Evolutionary conservation across 176 grass and related monocot species (phyloP).

Genomic region (Hyparrhenia diplandra): DNA sequence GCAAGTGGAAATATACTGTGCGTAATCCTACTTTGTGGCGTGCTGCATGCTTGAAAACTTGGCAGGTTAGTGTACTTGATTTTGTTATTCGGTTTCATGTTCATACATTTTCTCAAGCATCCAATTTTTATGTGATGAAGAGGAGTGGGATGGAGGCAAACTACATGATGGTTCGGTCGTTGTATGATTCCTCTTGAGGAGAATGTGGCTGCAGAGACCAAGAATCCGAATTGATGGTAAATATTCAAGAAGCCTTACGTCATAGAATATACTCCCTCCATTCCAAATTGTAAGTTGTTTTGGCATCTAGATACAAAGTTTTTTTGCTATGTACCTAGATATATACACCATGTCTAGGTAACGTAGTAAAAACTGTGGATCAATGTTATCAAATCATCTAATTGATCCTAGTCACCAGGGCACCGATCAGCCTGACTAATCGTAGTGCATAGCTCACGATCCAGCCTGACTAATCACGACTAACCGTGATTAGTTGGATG

Average conservation of each 20-base stretch:
- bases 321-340: not conserved
- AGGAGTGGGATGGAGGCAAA: slow-evolving; percentile 70
- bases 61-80: slow-evolving; percentile 60
- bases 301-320: not conserved
- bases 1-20: slow-evolving; percentile 88
- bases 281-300: not conserved
- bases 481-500: no score
- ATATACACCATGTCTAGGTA: not conserved
- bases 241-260: slow-evolving; percentile 21
- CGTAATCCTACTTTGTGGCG: slow-evolving; percentile 85
- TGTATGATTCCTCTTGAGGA: slow-evolving; percentile 94
- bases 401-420: no score
- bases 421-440: no score
- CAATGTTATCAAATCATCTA: no score
- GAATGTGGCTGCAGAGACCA: slow-evolving; percentile 92
- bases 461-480: no score
- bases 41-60: slow-evolving; percentile 72
- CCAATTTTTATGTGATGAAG: slow-evolving; percentile 35
- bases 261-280: not conserved
- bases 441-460: no score
- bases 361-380: not conserved
- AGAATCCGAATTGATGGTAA: slow-evolving; percentile 83
- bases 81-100: slow-evolving; percentile 5
- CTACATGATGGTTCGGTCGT: slow-evolving; percentile 50
- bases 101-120: slow-evolving; percentile 28